A percentile compares a stretch with the other conserved stretches of the same genome.
Evolutionary conservation across 345 rosid species (phyloP).

Genomic region (Salix brachista): DNA sequence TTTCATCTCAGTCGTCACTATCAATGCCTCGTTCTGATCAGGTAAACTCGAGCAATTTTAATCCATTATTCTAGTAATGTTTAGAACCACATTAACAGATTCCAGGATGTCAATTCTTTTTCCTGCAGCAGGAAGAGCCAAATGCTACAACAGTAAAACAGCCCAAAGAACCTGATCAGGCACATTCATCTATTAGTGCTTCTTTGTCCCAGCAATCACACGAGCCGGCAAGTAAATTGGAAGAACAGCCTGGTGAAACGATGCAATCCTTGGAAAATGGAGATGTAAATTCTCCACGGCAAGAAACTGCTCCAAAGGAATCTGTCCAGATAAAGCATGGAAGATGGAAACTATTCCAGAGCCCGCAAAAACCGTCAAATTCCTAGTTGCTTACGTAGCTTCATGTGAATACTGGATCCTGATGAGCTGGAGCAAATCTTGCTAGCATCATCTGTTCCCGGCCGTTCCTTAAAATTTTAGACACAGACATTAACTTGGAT

Average conservation of each 20-base stretch:
- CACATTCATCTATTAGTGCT: neutral
- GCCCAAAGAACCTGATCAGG: neutral
- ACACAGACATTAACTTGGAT: neutral
- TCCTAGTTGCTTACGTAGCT: neutral
- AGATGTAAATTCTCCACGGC: neutral
- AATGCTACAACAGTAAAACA: neutral
- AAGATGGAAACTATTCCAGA: conserved; percentile 6
- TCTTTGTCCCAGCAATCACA: neutral
- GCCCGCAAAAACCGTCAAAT: neutral
- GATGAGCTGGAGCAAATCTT: neutral
- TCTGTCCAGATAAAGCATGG: neutral
- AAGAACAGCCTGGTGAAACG: neutral
- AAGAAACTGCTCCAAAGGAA: neutral
- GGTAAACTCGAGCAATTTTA: conserved; percentile 29
- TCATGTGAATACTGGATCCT: neutral
- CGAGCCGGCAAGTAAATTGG: neutral
- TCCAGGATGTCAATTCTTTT: neutral
- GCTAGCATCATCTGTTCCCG: neutral
- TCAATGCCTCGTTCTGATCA: conserved; percentile 30
- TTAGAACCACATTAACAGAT: neutral
- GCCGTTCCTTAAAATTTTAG: neutral
- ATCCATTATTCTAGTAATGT: neutral
- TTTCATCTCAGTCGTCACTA: conserved; percentile 25
- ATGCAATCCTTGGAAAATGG: neutral
- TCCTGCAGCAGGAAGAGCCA: neutral